Percentiles rank a stretch among this genome's conserved stretches.
phyloP scores from a whole-genome alignment of 768 basidiomycete genomes.

The Ramaria sp. region DNA sequence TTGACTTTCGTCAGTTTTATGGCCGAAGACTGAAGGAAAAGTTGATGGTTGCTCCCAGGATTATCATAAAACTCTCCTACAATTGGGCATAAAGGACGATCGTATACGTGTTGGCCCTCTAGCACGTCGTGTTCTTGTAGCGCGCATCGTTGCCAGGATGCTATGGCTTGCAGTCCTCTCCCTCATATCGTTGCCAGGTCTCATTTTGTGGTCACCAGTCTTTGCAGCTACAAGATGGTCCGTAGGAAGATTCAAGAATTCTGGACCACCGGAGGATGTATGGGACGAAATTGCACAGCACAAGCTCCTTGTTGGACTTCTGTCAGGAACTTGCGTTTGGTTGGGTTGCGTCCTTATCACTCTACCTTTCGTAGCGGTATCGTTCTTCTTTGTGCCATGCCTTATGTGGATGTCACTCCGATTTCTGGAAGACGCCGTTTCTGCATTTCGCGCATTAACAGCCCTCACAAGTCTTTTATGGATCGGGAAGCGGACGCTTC shows the following conservation, averaged over 20 bases:
- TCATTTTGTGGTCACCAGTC: slow-evolving; percentile 74
- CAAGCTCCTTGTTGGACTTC: slow-evolving; percentile 74
- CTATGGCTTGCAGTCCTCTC: slow-evolving; percentile 53
- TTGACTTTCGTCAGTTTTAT: too few relatives aligned
- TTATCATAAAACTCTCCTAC: slow-evolving; percentile 63
- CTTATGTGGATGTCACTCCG: slow-evolving; percentile 86
- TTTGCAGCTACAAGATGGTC: slow-evolving; percentile 61
- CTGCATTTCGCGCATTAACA: slow-evolving; percentile 65
- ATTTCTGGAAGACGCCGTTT: slow-evolving; percentile 78
- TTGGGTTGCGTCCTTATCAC: slow-evolving; percentile 40
- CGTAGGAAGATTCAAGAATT: slow-evolving; percentile 68
- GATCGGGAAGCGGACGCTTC: slow-evolving; percentile 48
- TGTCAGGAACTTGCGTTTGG: slow-evolving; percentile 67
- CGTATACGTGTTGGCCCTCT: slow-evolving; percentile 57
- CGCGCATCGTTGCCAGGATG: slow-evolving; percentile 55
- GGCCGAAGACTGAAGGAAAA: neutral
- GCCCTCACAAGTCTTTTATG: slow-evolving; percentile 50
- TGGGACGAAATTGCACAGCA: slow-evolving; percentile 88
- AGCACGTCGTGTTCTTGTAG: slow-evolving; percentile 39
- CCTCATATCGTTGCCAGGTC: slow-evolving; percentile 59
- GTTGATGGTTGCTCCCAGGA: slow-evolving; percentile 26
- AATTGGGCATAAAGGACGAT: slow-evolving; percentile 74
- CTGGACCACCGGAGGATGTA: slow-evolving; percentile 74
- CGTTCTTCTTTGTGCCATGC: slow-evolving; percentile 49
- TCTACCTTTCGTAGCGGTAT: slow-evolving; percentile 48